Conservation (phyloP, 2,329 filamentous ascomycete genomes). For the Stromatinia cepivora region DNA sequence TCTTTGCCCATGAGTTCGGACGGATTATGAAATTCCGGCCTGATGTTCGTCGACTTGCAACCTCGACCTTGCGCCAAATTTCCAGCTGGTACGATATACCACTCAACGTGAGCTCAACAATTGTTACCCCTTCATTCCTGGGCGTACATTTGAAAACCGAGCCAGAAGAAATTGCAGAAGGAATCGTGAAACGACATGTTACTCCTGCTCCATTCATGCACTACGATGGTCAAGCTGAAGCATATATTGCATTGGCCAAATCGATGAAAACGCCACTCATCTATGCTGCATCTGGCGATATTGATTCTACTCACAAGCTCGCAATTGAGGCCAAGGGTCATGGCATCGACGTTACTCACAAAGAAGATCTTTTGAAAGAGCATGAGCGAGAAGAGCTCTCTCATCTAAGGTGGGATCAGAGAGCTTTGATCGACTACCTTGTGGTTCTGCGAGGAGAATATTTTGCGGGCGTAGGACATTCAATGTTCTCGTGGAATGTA, state of each 20-base stretch:
- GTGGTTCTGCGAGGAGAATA: conserved; percentile 47
- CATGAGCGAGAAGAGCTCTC: conserved; percentile 39
- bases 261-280: conserved; percentile 40
- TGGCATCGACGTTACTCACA: conserved; percentile 46
- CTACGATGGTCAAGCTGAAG: conserved; percentile 43
- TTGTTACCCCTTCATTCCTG: conserved; percentile 26
- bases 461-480: conserved; percentile 48
- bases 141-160: conserved; percentile 41
- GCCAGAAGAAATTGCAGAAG: conserved; percentile 25
- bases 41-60: conserved; percentile 33
- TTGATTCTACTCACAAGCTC: conserved; percentile 43
- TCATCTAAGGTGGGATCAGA: conserved; percentile 50
- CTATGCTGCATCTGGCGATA: conserved; percentile 49
- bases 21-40: conserved; percentile 33
- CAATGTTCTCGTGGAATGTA: conserved; percentile 50
- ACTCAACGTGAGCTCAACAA: conserved; percentile 21
- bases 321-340: conserved; percentile 41
- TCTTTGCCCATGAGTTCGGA: conserved; percentile 33
- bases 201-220: conserved; percentile 31
- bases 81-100: conserved; percentile 23
- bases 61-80: conserved; percentile 28
- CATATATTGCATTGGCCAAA: conserved; percentile 43
- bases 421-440: conserved; percentile 52
- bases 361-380: conserved; percentile 47
- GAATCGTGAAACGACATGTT: conserved; percentile 40